Conservation (phyloP, 2,329 filamentous ascomycete genomes). For the Aspergillus niger region DNA sequence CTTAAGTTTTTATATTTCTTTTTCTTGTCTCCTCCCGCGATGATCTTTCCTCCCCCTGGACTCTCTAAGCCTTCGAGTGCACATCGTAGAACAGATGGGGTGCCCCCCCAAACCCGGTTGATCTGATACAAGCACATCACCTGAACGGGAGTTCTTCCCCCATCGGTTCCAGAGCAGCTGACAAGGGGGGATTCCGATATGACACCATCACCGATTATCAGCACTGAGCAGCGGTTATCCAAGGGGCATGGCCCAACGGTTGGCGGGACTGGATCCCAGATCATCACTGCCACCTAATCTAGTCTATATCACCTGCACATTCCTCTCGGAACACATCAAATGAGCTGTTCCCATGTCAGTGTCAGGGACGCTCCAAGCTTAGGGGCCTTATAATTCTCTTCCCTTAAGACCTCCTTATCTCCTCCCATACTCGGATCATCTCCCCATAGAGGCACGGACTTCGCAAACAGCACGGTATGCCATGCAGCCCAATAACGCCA, state of each 20-base stretch:
- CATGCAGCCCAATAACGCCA: conserved; percentile 9
- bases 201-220: conserved; percentile 10
- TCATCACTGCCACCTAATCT: conserved; percentile 7
- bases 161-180: background rate
- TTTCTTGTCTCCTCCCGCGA: background rate
- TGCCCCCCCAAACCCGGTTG: background rate
- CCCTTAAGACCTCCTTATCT: background rate
- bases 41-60: background rate
- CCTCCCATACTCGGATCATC: background rate
- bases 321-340: conserved; percentile 4
- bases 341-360: conserved; percentile 7
- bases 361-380: background rate
- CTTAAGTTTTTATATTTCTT: background rate
- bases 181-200: conserved; percentile 1
- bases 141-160: background rate
- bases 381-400: background rate
- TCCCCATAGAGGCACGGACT: background rate
- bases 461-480: conserved; percentile 1
- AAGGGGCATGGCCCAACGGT: conserved; percentile 2
- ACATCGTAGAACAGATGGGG: background rate
- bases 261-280: conserved; percentile 8
- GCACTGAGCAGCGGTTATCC: conserved; percentile 2
- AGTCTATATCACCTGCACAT: conserved; percentile 12
- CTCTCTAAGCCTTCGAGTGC: background rate
- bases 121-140: background rate